Evolutionary conservation across 164 flowering plant species (phyloP).

Genomic region (Magnolia changhungtana): DNA sequence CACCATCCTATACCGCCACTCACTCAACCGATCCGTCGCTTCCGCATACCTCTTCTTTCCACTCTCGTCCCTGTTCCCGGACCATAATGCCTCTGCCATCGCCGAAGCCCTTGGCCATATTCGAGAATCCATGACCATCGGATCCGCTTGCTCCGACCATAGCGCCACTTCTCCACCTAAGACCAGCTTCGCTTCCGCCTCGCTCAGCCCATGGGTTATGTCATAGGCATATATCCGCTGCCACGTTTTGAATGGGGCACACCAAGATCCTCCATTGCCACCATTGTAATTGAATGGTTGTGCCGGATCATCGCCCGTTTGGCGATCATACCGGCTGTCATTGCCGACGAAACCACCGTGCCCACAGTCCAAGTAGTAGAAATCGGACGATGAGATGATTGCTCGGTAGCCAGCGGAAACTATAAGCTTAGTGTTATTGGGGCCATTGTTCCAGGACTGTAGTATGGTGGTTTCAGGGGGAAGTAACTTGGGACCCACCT

Average conservation of each 20-base stretch:
- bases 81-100: slow-evolving; percentile 85
- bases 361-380: slow-evolving; percentile 89
- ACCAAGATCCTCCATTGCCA: slow-evolving; percentile 83
- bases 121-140: slow-evolving; percentile 64
- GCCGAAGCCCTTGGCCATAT: slow-evolving; percentile 89
- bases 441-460: slow-evolving; percentile 89
- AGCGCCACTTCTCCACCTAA: slow-evolving; percentile 92
- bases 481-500: slow-evolving; percentile 41
- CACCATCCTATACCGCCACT: slow-evolving; percentile 86
- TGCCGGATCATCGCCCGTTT: slow-evolving; percentile 16
- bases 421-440: slow-evolving; percentile 60
- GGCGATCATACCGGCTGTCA: slow-evolving; percentile 50
- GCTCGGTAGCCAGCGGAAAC: slow-evolving; percentile 69
- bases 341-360: slow-evolving; percentile 82
- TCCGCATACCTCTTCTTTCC: slow-evolving; percentile 82
- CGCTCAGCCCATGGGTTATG: slow-evolving; percentile 60
- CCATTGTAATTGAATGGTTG: slow-evolving; percentile 25
- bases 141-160: slow-evolving; percentile 94
- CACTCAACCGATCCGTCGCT: slow-evolving; percentile 74
- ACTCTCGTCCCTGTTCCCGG: slow-evolving; percentile 64
- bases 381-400: slow-evolving; percentile 77
- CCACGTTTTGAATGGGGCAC: slow-evolving; percentile 95
- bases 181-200: slow-evolving; percentile 58
- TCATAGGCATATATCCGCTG: slow-evolving; percentile 77
- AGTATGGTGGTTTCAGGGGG: slow-evolving; percentile 56